Evolutionary conservation across 306 rosid genomes (phyloP), one percentile per base, ranked within the genome.

Genomic region (Corylus avellana): DNA sequence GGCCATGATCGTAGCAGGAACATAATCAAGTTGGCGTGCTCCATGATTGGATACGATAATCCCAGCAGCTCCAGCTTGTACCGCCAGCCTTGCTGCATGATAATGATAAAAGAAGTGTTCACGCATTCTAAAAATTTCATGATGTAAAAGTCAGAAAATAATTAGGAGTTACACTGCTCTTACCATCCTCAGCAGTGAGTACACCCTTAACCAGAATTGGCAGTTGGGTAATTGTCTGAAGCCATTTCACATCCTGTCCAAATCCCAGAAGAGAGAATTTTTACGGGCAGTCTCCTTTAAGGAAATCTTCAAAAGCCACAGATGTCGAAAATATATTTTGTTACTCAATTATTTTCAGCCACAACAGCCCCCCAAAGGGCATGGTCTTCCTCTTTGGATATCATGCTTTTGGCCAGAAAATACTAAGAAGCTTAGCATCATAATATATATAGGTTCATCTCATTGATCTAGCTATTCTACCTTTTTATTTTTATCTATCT

Each of bases 181-280:
- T 87, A 96, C 98, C 35, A 75, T 96, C 98, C 88, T 96, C 99
- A 68, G 96, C 99, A 83, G 98, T 96, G 17, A 93, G 66, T 17
- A 96, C 97, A 56, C 98, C 99, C 96, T 93, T 91, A 77, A 96
- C 91, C 22, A 96, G 91, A 88, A 96, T 93, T 73, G 99, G 99
- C 75, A 96, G 69, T 29, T 64, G 20, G 63, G 99, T 96, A 83
- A 96, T 96, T 78, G 98, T 89, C 80, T 91, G 99, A 80, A 96
- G 98, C 99, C 99, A 96, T 87, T 96, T 81, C 86, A 91, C 94
- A 83, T 93, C 98, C 99, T 96, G 88, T 22, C 61, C n/a, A 83
- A 77, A 75, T 71, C 18, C 58, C 57, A 72, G n/a, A 13, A 63
- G 55, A 77, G 25, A 53, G 13, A 48, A n/a, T 61, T 74, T 42